phyloP scores from a whole-genome alignment of 1,284 basidiomycete species.

The Lignosus rhinocerotis region DNA sequence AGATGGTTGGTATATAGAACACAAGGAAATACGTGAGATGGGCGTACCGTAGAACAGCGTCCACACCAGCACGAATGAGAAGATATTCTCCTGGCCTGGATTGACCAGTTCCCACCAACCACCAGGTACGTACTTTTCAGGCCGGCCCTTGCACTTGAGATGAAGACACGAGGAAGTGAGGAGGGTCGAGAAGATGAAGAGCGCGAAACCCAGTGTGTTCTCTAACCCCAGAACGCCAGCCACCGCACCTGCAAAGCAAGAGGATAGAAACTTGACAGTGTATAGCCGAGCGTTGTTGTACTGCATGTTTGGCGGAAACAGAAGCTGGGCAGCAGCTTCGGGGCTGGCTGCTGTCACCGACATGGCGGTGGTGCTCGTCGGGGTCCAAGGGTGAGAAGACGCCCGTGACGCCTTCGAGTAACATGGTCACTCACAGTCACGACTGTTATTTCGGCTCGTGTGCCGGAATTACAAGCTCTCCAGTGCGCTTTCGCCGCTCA shows the following conservation, averaged over 20 bases:
- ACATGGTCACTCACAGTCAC: slow-evolving; percentile 12
- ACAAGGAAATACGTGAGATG: slow-evolving; percentile 16
- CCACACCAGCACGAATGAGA: slow-evolving; percentile 87
- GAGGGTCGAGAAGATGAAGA: slow-evolving; percentile 71
- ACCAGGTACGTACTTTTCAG: slow-evolving; percentile 59
- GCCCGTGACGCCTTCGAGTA: neutral
- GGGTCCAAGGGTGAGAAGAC: slow-evolving; percentile 7
- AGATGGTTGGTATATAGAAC: slow-evolving; percentile 2
- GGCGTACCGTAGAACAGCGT: slow-evolving; percentile 82
- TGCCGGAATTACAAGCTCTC: neutral
- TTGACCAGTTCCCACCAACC: slow-evolving; percentile 69
- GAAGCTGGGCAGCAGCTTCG: slow-evolving; percentile 58
- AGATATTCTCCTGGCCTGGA: slow-evolving; percentile 83
- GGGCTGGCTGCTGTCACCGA: slow-evolving; percentile 28
- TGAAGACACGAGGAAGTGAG: slow-evolving; percentile 67
- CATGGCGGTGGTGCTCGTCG: slow-evolving; percentile 26
- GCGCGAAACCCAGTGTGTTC: slow-evolving; percentile 77
- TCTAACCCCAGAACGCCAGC: slow-evolving; percentile 86
- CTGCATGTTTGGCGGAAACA: slow-evolving; percentile 71
- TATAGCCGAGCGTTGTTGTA: slow-evolving; percentile 64
- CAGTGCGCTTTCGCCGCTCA: slow-evolving; percentile 6
- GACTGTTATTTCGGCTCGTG: neutral
- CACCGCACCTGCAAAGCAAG: slow-evolving; percentile 82
- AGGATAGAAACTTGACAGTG: slow-evolving; percentile 73
- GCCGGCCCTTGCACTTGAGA: slow-evolving; percentile 68